A percentile compares a stretch with the other conserved stretches of the same genome.
phyloP scores from a whole-genome alignment of 805 yeast genomes.

The Teunomyces lycoperdinae region DNA sequence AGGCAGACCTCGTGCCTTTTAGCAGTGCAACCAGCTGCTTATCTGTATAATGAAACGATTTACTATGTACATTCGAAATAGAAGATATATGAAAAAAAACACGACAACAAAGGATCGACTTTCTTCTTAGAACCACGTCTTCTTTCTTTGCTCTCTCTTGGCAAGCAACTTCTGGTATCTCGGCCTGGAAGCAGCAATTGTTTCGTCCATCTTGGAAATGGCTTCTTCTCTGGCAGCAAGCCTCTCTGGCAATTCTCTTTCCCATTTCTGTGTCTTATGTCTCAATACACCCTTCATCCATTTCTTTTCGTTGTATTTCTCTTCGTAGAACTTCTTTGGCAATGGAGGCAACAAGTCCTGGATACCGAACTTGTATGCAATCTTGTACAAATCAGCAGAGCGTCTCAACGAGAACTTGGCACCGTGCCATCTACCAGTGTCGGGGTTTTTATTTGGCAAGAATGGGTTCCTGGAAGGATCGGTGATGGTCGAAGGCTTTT shows the following conservation, averaged over 20 bases:
- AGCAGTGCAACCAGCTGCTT: neutral
- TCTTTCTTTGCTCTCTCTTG: conserved; percentile 33
- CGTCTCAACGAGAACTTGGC: conserved; percentile 79
- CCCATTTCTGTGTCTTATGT: conserved; percentile 83
- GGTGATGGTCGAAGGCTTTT: conserved; percentile 58
- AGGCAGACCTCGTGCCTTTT: conserved; percentile 10
- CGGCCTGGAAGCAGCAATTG: conserved; percentile 60
- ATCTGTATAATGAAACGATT: neutral
- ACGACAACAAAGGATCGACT: no score
- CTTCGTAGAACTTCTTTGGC: conserved; percentile 72
- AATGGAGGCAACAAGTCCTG: conserved; percentile 70
- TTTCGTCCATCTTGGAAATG: conserved; percentile 60
- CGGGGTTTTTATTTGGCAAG: conserved; percentile 78
- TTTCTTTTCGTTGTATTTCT: conserved; percentile 66
- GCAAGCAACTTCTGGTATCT: conserved; percentile 38
- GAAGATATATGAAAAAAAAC: neutral
- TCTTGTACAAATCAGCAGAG: conserved; percentile 77
- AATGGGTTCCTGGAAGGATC: conserved; percentile 84
- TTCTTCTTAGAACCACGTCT: conserved; percentile 29
- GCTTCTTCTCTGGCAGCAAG: conserved; percentile 63
- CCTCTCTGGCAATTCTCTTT: conserved; percentile 61
- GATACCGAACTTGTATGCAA: conserved; percentile 80
- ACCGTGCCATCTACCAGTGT: conserved; percentile 72
- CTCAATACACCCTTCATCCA: conserved; percentile 72
- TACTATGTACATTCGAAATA: conserved; percentile 1